phyloP scores from a whole-genome alignment of 164 flowering plant species.

The Euptelea pleiosperma region DNA sequence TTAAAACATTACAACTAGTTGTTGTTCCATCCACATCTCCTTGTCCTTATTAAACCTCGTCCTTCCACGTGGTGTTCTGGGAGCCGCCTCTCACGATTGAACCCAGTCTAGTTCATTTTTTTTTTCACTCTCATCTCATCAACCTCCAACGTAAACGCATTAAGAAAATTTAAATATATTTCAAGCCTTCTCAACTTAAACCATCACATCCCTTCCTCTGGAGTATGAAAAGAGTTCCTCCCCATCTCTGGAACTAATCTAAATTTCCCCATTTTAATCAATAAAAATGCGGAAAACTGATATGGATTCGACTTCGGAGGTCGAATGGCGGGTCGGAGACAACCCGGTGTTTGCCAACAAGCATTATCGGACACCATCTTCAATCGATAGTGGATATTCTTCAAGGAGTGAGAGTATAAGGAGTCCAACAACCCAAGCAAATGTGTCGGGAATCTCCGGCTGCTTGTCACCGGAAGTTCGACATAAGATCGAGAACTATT shows the following conservation, averaged over 20 bases:
- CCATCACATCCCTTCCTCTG: too few species aligned
- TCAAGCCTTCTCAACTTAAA: too few species aligned
- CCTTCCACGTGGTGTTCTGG: constrained; percentile 7
- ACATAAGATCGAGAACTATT: constrained; percentile 14
- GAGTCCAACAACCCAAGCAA: constrained; percentile 4
- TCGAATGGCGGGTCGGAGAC: constrained; percentile 2
- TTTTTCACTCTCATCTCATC: neutral
- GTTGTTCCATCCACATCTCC: constrained; percentile 11
- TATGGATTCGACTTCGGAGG: neutral
- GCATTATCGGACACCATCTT: neutral
- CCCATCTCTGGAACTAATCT: too few species aligned
- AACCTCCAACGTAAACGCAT: neutral
- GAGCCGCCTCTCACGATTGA: constrained; percentile 4
- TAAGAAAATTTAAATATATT: too few species aligned
- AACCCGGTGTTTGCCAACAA: neutral
- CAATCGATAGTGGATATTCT: neutral
- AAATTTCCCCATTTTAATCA: too few species aligned
- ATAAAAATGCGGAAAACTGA: too few species aligned
- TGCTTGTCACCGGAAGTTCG: constrained; percentile 11
- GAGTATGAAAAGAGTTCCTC: too few species aligned
- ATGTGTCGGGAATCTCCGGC: neutral
- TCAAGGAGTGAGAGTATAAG: constrained; percentile 3
- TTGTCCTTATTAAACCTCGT: constrained; percentile 9
- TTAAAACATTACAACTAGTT: too few species aligned
- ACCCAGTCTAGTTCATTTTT: neutral